Base-by-base conservation (phyloP, 192 early-diverging fungal species). In the Coemansia sp. region DNA sequence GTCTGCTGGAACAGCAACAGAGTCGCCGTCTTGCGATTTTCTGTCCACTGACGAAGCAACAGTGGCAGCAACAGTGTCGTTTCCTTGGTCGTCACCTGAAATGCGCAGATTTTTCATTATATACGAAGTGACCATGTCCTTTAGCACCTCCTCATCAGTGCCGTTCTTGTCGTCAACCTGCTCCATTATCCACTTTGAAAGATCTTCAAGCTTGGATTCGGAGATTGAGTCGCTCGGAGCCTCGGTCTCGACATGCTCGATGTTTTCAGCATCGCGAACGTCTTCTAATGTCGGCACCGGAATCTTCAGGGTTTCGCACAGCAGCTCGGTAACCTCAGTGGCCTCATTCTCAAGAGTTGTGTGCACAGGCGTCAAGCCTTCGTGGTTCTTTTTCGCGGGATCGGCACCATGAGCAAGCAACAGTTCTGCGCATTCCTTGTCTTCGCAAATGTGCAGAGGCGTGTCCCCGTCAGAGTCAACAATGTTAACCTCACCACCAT, bases 401-500 rank as follows among this genome's bases (percentile, higher is more conserved):
- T 92, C 87, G 7, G 92, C 92, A 11, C 93, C 92, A 25, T 81
- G 73, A 49, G 86, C 82, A 32, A 93, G 62, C 27, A 95, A 67
- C 23, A 87, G 68, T 60, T 84, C 45, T 22, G 90, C 92, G 41
- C 85, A 85, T n/a, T 84, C 87, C 11, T 84, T 79, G 47, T 88
- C 86, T 59, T 92, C 92, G 54, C 82, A 85, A 11, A 89, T 83
- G 64, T 88, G 91, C 39, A 95, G 78, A 5, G 92, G 91, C 23
- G 92, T 93, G 63, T 95, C 94, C 41, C 89, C 87, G 21, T 95
- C 94, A 15, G 74, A 55, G 68, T 95, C 94, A 22, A 73, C 73
- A 32, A 93, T 76, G 67, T 92, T 88, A 27, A 90, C 79, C 51
- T 93, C 70, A 52, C 84, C 89, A 15, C 86, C 83, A 2, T 85